Evolutionary conservation across 2,329 filamentous ascomycete genomes (phyloP).

Genomic region (Ophiostoma piceae): DNA sequence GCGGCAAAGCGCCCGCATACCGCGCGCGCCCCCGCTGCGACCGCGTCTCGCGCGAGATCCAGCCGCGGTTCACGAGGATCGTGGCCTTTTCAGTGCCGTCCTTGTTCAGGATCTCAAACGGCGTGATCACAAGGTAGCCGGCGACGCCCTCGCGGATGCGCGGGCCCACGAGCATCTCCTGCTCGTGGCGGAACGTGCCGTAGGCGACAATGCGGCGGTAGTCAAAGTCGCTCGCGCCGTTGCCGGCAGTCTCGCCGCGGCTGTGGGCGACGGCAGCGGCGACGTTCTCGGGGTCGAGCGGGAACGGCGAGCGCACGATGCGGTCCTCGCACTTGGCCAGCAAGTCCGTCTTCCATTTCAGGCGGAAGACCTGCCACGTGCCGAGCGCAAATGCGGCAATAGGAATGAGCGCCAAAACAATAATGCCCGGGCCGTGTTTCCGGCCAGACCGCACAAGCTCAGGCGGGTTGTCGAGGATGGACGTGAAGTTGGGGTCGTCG

Average conservation of each 20-base stretch:
- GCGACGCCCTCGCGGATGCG: slow-evolving; percentile 83
- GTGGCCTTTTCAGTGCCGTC: slow-evolving; percentile 30
- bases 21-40: slow-evolving; percentile 58
- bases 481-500: slow-evolving; percentile 75
- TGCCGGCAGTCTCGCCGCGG: slow-evolving; percentile 16
- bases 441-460: slow-evolving; percentile 69
- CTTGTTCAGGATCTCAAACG: slow-evolving; percentile 57
- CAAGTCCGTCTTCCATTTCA: slow-evolving; percentile 90
- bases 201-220: slow-evolving; percentile 75
- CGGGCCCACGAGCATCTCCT: slow-evolving; percentile 94
- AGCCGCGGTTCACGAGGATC: slow-evolving; percentile 83
- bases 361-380: slow-evolving; percentile 89
- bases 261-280: slow-evolving; percentile 68
- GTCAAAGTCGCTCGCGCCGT: slow-evolving; percentile 60
- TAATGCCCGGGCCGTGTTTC: slow-evolving; percentile 71
- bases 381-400: slow-evolving; percentile 85
- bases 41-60: slow-evolving; percentile 75
- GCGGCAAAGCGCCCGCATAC: slow-evolving; percentile 59
- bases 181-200: slow-evolving; percentile 74
- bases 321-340: slow-evolving; percentile 91
- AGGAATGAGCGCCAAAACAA: slow-evolving; percentile 81
- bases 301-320: slow-evolving; percentile 76
- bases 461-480: slow-evolving; percentile 80
- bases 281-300: slow-evolving; percentile 68
- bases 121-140: slow-evolving; percentile 87